Base-by-base conservation (phyloP, 2,329 filamentous ascomycete species). In the Meredithiella fracta region DNA sequence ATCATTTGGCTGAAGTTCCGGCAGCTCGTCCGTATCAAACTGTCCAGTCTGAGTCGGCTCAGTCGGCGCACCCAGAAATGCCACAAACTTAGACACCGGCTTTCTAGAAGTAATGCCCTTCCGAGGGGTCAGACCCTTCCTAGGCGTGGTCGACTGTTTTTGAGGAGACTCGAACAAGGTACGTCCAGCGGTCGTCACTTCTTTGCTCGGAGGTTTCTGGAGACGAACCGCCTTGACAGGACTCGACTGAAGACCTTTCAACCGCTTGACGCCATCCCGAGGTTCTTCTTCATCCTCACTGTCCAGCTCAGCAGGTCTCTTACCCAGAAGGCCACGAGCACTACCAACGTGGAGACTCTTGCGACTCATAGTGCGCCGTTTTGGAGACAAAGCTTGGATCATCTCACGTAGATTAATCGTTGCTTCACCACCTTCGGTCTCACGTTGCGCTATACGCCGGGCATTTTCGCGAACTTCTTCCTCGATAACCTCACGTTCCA, bases 291-390 rank as follows among this genome's bases (percentile, higher is more conserved):
- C 77, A 2, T 78, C 73, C 38, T 72, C 74, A 11, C 77, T 72
- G 59, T 88, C 85, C 52, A 89, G 73, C 66, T 90, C 85, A 14
- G 70, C 70, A 0, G 85, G 85, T 51, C 85, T 75, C 66, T 90
- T 90, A 5, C 85, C 85, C 3, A 90, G 71, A 20, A 90, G 68
- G 0, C 85, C 85, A 60, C 72, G 80, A 14, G 85, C 85, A 62
- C 83, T 85, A 42, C 85, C 85, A 20, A 87, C 79, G 60, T 85
- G 82, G 52, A 90, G 72, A 64, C 85, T 90, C 69, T 90, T 90
- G 42, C 85, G 80, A 14, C 80, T 80, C 5, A 85, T 62, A 4
- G 69, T 67, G 55, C 78, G 82, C 66, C 87, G 86, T 67, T 85
- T 86, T 0, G 86, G 86, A 23, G 84, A 88, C 60, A 91, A 72